A percentile compares a stretch with the other conserved stretches of the same genome.
Evolutionary conservation across 306 rosid genomes (phyloP).

Genomic region (Prunus salicina): DNA sequence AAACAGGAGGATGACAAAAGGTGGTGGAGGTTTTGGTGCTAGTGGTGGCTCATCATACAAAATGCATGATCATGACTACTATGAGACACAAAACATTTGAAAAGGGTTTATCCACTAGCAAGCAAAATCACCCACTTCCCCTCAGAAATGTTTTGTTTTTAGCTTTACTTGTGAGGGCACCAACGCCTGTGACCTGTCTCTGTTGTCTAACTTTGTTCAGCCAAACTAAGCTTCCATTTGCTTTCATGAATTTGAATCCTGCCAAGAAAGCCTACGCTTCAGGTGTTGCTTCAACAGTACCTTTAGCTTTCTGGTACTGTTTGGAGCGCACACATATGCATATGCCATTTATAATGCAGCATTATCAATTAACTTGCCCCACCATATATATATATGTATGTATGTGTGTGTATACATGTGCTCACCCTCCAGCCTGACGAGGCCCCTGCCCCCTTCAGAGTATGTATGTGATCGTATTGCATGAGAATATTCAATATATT

Average conservation of each 20-base stretch:
- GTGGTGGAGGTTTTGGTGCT: slow-evolving; percentile 61
- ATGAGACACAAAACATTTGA: slow-evolving; percentile 21
- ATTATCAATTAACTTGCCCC: not conserved
- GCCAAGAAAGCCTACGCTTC: slow-evolving; percentile 5
- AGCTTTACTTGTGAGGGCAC: not conserved
- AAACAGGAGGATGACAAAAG: slow-evolving; percentile 47
- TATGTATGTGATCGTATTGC: not conserved
- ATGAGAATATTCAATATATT: not conserved
- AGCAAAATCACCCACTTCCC: slow-evolving; percentile 5
- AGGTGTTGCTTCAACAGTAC: slow-evolving; percentile 4
- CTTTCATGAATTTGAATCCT: not conserved
- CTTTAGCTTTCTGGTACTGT: not conserved
- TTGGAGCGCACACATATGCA: not conserved
- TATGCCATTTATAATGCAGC: slow-evolving; percentile 1
- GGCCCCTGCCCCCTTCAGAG: not conserved
- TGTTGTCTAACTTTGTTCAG: slow-evolving; percentile 6
- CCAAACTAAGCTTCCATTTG: slow-evolving; percentile 1
- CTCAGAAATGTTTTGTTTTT: slow-evolving; percentile 2
- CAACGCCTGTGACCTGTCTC: not conserved
- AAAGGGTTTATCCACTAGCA: slow-evolving; percentile 11
- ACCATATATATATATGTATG: not conserved
- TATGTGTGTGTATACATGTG: not conserved
- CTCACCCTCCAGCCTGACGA: not conserved
- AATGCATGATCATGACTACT: slow-evolving; percentile 24
- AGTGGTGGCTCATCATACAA: slow-evolving; percentile 63